These are phyloP conservation scores for Boletus vinaceobasis DNA, from an alignment of 768 basidiomycete genomes.

Conservation along the genomic window DNA sequence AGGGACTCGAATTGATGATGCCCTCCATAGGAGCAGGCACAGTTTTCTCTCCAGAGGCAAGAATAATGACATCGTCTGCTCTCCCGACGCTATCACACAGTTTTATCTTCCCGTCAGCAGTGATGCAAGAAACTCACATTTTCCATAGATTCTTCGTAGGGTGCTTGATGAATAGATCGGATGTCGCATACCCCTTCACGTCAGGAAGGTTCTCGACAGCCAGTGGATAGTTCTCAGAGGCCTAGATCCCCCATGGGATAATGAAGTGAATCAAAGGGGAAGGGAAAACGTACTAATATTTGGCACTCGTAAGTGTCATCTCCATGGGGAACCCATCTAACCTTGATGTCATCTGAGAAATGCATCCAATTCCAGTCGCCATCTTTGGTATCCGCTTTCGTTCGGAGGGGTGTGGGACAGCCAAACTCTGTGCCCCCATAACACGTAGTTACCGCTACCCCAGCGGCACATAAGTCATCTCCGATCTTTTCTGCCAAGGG, in stretches of 20 bases:
- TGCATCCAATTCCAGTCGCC: constrained; percentile 19
- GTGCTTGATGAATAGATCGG: constrained; percentile 43
- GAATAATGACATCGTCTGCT: constrained; percentile 32
- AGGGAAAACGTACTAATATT: constrained; percentile 26
- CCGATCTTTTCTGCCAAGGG: constrained; percentile 14
- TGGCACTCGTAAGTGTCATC: constrained; percentile 35
- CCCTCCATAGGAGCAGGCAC: constrained; percentile 33
- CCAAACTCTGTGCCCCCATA: constrained; percentile 27
- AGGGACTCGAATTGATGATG: constrained; percentile 17
- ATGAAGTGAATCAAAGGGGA: neutral
- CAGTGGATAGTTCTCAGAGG: neutral
- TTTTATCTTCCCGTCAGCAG: neutral
- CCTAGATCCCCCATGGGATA: neutral
- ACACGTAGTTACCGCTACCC: constrained; percentile 6
- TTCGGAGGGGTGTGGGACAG: neutral
- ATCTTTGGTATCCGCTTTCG: constrained; percentile 3
- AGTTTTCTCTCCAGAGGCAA: constrained; percentile 33
- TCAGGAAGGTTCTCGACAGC: constrained; percentile 35
- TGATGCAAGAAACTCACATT: constrained; percentile 27
- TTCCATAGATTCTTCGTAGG: constrained; percentile 43
- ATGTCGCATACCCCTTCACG: constrained; percentile 34
- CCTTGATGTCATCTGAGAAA: constrained; percentile 15
- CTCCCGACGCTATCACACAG: constrained; percentile 34
- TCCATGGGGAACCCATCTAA: constrained; percentile 31
- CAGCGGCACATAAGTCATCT: constrained; percentile 14